A percentile compares a stretch with the other conserved stretches of the same genome.
Evolutionary conservation across 1,284 basidiomycete genomes (phyloP).

Genomic region (Cystobasidiaceae sp.): DNA sequence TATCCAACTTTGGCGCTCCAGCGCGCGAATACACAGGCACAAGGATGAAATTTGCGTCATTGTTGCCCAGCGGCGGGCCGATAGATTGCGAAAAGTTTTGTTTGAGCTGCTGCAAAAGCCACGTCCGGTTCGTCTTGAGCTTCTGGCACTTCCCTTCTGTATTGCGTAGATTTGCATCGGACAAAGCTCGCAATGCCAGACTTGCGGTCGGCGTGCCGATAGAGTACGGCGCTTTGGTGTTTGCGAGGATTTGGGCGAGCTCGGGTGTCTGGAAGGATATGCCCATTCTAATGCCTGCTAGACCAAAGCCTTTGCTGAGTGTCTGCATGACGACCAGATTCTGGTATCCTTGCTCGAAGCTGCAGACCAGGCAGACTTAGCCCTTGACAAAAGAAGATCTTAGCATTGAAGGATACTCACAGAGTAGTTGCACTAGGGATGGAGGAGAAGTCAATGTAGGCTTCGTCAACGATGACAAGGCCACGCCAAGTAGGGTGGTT

Average conservation of each 20-base stretch:
- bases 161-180: constrained; percentile 48
- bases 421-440: constrained; percentile 62
- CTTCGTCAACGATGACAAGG: constrained; percentile 91
- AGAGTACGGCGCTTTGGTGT: constrained; percentile 98
- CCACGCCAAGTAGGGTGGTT: constrained; percentile 80
- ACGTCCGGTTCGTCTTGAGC: constrained; percentile 34
- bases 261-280: constrained; percentile 84
- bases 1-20: constrained; percentile 57
- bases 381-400: neutral
- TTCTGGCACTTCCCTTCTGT: constrained; percentile 31
- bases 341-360: constrained; percentile 59
- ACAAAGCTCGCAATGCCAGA: constrained; percentile 73
- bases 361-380: neutral
- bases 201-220: constrained; percentile 84
- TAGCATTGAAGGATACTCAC: constrained; percentile 46
- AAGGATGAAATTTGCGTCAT: constrained; percentile 88
- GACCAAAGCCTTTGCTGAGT: constrained; percentile 89
- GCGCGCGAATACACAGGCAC: constrained; percentile 63
- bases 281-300: constrained; percentile 92
- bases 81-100: constrained; percentile 53
- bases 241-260: constrained; percentile 83
- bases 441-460: constrained; percentile 87
- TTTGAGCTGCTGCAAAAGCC: constrained; percentile 26
- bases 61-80: constrained; percentile 68
- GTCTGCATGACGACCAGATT: constrained; percentile 95